Percentiles rank a stretch among this genome's conserved stretches.
Conservation (phyloP, 352 stramenopile species). For the Paralagenidium karlingii region DNA sequence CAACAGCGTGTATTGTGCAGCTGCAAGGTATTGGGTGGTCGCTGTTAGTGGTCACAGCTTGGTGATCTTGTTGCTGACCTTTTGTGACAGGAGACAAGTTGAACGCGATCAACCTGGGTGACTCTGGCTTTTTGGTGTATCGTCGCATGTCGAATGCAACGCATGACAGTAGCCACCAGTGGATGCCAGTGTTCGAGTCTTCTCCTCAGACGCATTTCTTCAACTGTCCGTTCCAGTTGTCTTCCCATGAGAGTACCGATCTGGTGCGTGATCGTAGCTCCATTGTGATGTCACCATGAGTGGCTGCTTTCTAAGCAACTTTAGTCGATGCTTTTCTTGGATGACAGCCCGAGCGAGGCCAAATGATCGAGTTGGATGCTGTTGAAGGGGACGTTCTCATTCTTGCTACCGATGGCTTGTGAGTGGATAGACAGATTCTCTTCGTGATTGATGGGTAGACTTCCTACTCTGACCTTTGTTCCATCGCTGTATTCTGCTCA, state of each 20-base stretch:
- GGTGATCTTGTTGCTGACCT: not conserved
- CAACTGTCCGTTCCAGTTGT: constrained; percentile 94
- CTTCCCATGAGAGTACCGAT: constrained; percentile 78
- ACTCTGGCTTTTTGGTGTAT: constrained; percentile 90
- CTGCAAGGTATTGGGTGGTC: constrained; percentile 26
- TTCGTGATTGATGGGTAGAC: not conserved
- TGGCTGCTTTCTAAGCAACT: constrained; percentile 1
- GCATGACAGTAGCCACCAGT: constrained; percentile 16
- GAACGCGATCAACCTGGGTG: constrained; percentile 86
- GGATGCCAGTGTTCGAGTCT: constrained; percentile 80
- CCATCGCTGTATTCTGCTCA: constrained; percentile 9
- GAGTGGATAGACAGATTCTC: constrained; percentile 10
- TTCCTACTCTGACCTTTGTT: not conserved
- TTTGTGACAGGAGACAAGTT: constrained; percentile 30
- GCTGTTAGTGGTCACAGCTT: not conserved
- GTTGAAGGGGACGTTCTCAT: constrained; percentile 87
- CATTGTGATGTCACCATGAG: not conserved
- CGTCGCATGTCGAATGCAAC: constrained; percentile 17
- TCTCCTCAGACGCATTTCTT: constrained; percentile 93
- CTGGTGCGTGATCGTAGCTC: constrained; percentile 18
- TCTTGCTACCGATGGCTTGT: constrained; percentile 90
- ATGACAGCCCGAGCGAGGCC: constrained; percentile 78
- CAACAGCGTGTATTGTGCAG: constrained; percentile 76
- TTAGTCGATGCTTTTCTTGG: no score
- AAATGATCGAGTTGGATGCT: constrained; percentile 75